These are phyloP conservation scores for Metschnikowia santaceciliae DNA, from an alignment of 805 yeast genomes.

Conservation along the genomic window DNA sequence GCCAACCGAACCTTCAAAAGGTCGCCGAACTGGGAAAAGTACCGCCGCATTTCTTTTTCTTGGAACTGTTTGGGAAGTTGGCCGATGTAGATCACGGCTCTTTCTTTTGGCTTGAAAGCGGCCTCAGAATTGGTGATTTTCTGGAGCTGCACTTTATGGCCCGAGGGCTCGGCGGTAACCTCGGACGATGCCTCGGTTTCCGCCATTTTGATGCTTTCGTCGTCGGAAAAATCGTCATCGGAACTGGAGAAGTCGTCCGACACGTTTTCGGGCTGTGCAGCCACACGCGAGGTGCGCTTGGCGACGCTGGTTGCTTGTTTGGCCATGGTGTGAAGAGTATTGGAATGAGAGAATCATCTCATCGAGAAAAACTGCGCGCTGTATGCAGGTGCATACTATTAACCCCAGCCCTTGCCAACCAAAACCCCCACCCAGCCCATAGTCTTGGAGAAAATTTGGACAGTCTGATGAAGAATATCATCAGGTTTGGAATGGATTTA, in stretches of 20 bases:
- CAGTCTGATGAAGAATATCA: too few species aligned
- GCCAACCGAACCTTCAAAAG: conserved; percentile 75
- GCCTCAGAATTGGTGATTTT: conserved; percentile 20
- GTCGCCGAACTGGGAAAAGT: conserved; percentile 88
- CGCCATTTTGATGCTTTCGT: conserved; percentile 8
- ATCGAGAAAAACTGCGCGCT: conserved; percentile 13
- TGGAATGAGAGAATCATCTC: conserved; percentile 9
- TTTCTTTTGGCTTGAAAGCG: conserved; percentile 19
- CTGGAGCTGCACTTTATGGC: conserved; percentile 23
- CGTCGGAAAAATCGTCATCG: conserved; percentile 14
- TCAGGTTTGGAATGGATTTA: too few species aligned
- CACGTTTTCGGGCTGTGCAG: conserved; percentile 4
- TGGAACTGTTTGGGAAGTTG: conserved; percentile 91
- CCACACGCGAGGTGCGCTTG: conserved; percentile 11
- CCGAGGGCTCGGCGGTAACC: conserved; percentile 1
- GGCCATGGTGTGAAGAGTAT: conserved; percentile 23
- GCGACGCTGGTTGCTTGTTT: conserved; percentile 16
- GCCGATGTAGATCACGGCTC: conserved; percentile 83
- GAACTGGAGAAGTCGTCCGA: conserved; percentile 10
- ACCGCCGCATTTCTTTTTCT: conserved; percentile 72
- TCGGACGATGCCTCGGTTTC: not conserved
- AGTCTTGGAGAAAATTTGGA: too few species aligned
- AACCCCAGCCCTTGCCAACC: too few species aligned
- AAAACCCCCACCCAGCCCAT: too few species aligned
- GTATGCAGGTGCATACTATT: not conserved